Percentiles rank a stretch among this genome's conserved stretches.
Evolutionary conservation across 2,329 filamentous ascomycete genomes (phyloP).

Genomic region (Neopestalotiopsis rosae): DNA sequence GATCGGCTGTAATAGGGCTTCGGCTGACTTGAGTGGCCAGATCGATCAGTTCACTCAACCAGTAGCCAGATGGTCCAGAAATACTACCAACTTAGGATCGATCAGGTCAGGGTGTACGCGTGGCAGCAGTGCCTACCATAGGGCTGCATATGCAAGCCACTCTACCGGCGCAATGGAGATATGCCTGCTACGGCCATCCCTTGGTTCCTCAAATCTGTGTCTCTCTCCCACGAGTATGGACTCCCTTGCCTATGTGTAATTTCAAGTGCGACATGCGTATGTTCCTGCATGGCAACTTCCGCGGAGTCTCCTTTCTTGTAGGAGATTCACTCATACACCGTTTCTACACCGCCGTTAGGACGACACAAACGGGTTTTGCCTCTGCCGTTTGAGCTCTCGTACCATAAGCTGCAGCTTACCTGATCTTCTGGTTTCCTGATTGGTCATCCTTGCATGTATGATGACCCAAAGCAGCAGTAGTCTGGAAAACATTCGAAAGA

Average conservation of each 20-base stretch:
- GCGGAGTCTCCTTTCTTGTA: background rate
- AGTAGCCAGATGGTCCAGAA: background rate
- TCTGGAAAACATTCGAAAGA: background rate
- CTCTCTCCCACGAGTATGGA: background rate
- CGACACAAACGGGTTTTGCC: background rate
- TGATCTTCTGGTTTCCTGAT: conserved; percentile 2
- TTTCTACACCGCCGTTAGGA: conserved; percentile 1
- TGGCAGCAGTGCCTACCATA: background rate
- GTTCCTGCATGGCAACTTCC: background rate
- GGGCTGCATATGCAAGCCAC: conserved; percentile 1
- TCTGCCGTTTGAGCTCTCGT: background rate
- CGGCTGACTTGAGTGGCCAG: background rate
- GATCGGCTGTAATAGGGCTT: too few relatives aligned
- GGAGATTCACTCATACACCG: background rate
- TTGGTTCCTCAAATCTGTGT: background rate
- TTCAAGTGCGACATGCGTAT: background rate
- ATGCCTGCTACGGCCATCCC: too few relatives aligned
- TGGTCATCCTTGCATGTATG: background rate
- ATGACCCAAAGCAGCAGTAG: background rate
- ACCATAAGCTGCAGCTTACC: background rate
- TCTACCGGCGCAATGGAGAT: background rate
- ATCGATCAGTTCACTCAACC: background rate
- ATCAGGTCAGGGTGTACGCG: background rate
- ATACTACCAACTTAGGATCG: background rate
- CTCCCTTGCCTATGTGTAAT: background rate